Evolutionary conservation across 192 early-diverging fungal species (phyloP).

Genomic region (Coemansia sp.): DNA sequence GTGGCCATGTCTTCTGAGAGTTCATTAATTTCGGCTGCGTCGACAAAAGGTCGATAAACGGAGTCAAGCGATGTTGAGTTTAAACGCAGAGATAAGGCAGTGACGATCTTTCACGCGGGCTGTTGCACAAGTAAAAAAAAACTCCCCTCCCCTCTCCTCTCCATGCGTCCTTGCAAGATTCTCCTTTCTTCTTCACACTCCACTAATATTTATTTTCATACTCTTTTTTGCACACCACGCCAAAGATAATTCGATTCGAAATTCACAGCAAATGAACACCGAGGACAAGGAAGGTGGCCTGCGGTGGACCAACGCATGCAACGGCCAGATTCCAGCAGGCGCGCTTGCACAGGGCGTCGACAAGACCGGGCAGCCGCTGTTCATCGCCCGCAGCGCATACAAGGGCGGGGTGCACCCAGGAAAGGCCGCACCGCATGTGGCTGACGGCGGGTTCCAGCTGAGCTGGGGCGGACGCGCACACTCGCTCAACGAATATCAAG

Average conservation of each 20-base stretch:
- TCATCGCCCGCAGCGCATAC: slow-evolving; percentile 56
- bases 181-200: not conserved
- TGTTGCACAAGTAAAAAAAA: too few relatives aligned
- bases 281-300: not conserved
- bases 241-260: not conserved
- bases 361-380: slow-evolving; percentile 53
- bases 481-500: slow-evolving; percentile 51
- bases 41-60: too few relatives aligned
- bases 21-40: too few relatives aligned
- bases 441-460: slow-evolving; percentile 51
- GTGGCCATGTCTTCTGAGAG: too few relatives aligned
- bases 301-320: slow-evolving; percentile 26
- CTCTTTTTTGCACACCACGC: not conserved
- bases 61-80: not conserved
- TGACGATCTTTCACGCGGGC: not conserved
- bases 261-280: not conserved
- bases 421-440: slow-evolving; percentile 47
- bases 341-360: slow-evolving; percentile 58
- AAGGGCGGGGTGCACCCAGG: slow-evolving; percentile 54
- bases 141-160: too few relatives aligned
- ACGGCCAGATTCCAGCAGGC: slow-evolving; percentile 26
- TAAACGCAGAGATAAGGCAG: not conserved
- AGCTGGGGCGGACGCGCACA: slow-evolving; percentile 55
- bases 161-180: too few relatives aligned
- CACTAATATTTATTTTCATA: not conserved